A percentile compares a stretch with the other conserved stretches of the same genome.
These are phyloP conservation scores for Plantago elongata DNA, from an alignment of 257 asterid genomes.

Conservation along the genomic window DNA sequence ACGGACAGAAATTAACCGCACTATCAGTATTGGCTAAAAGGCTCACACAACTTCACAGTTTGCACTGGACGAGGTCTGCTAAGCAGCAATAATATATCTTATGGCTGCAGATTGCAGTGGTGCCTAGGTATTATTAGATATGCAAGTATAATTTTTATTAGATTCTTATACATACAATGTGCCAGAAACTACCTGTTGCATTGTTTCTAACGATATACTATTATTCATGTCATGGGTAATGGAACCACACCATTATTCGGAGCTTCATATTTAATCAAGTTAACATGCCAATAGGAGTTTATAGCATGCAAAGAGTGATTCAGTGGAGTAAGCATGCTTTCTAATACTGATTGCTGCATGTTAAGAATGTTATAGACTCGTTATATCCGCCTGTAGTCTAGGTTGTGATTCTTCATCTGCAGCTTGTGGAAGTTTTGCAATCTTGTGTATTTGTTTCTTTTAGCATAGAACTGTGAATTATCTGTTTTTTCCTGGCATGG, in stretches of 20 bases:
- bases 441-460: too few species aligned
- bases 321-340: not conserved
- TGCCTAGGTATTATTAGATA: slow-evolving; percentile 13
- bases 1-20: slow-evolving; percentile 42
- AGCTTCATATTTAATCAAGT: slow-evolving; percentile 2
- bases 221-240: not conserved
- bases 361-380: not conserved
- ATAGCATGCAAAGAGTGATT: not conserved
- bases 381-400: not conserved
- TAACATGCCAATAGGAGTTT: not conserved
- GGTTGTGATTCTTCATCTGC: not conserved
- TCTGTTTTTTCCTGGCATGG: too few species aligned
- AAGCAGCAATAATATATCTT: slow-evolving; percentile 27
- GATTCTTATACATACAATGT: slow-evolving; percentile 20
- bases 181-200: slow-evolving; percentile 15
- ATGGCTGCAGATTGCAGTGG: slow-evolving; percentile 23
- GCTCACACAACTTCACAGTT: slow-evolving; percentile 19
- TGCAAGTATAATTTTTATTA: slow-evolving; percentile 25
- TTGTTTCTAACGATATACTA: slow-evolving; percentile 19
- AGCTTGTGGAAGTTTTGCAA: not conserved
- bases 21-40: slow-evolving; percentile 18
- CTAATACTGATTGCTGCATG: not conserved
- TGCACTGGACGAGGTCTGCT: slow-evolving; percentile 32
- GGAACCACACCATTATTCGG: not conserved
- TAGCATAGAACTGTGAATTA: too few species aligned